Base-by-base conservation (phyloP, 495 filamentous ascomycete species). In the Talaromyces adpressus region DNA sequence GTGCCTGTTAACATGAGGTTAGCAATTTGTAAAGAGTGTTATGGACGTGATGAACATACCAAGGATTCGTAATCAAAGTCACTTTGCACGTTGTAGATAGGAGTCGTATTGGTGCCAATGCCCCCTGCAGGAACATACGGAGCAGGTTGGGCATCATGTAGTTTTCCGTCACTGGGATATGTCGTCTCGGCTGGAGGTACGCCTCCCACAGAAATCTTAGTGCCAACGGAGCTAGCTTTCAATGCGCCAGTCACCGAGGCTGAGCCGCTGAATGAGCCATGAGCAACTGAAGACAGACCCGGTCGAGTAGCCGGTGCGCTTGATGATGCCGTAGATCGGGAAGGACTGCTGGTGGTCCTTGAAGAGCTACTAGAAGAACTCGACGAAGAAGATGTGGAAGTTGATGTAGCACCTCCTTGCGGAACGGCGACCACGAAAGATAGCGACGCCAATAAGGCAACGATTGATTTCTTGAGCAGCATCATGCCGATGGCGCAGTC, bases 61-160 rank as follows among this genome's bases (percentile, higher is more conserved):
- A 92, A 75, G 1, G 88, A 91, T 63, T 91, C 75, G 70, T 85
- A 92, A 68, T 91, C 89, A 66, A 90, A 92, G 65, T 92, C 90
- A 61, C 85, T 87, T 52, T 87, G 72, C 0, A 85, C 79, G 16
- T 83, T 82, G 72, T 95, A 95, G 1, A 91, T 84, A 2, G 92
- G 92, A 30, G 73, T 71, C 2, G 81, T 82, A 64, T 93, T 93
- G n/a, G 90, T 93, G 4, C 89, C 90, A 0, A 91, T 71, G 0
- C 92, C 92, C 62, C 92, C 91, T 5, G 78, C 82, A 0, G 91
- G 91, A 0, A 81, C 84, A 75, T 87, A 95, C 0, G 90, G 90
- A 30, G 84, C 87, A 2, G 91, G 89, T 72, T 88, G 69, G 3
- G 83, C 77, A 22, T 85, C 70, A 25, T 85, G 80, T 12, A 92